These are phyloP conservation scores for Hyphochytrium catenoides DNA, from an alignment of 352 stramenopile species.

Conservation along the genomic window DNA sequence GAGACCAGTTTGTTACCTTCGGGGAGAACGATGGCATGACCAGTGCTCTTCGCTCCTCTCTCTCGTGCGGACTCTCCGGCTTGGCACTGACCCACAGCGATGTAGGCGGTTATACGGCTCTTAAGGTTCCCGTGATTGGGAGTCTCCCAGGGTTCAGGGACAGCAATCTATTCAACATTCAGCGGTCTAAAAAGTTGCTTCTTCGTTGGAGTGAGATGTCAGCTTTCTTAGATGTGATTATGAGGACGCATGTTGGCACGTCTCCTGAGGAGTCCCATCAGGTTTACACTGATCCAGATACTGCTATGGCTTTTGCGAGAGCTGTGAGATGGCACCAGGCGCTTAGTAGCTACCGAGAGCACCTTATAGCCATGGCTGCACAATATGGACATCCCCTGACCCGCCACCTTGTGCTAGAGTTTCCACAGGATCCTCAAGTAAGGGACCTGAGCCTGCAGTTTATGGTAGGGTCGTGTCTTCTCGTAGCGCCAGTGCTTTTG, in stretches of 20 bases:
- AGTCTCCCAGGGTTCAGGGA: too few relatives aligned
- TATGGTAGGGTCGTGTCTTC: too few relatives aligned
- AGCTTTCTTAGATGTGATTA: slow-evolving; percentile 13
- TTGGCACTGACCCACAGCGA: slow-evolving; percentile 15
- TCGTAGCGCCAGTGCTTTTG: too few relatives aligned
- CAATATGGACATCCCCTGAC: too few relatives aligned
- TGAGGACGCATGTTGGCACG: slow-evolving; percentile 14
- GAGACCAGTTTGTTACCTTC: slow-evolving; percentile 16
- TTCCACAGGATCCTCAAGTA: too few relatives aligned
- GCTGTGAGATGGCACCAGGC: slow-evolving; percentile 5
- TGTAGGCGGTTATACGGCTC: slow-evolving; percentile 17
- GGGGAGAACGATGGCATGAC: slow-evolving; percentile 15
- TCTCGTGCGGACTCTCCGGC: slow-evolving; percentile 13
- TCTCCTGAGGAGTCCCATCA: slow-evolving; percentile 8
- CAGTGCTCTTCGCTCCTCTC: slow-evolving; percentile 9
- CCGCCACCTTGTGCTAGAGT: too few relatives aligned
- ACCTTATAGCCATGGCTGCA: too few relatives aligned
- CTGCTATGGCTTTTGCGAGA: slow-evolving; percentile 9
- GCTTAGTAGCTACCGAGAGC: too few relatives aligned
- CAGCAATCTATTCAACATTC: too few relatives aligned
- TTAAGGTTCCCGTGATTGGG: slow-evolving; percentile 7
- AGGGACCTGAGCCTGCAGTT: too few relatives aligned
- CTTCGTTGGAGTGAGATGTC: slow-evolving; percentile 14
- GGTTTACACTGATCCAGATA: slow-evolving; percentile 7
- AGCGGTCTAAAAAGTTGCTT: slow-evolving; percentile 12